Evolutionary conservation across 1,284 basidiomycete genomes (phyloP), one percentile per base, ranked within the genome.

Genomic region (Ustilago cynodontis): DNA sequence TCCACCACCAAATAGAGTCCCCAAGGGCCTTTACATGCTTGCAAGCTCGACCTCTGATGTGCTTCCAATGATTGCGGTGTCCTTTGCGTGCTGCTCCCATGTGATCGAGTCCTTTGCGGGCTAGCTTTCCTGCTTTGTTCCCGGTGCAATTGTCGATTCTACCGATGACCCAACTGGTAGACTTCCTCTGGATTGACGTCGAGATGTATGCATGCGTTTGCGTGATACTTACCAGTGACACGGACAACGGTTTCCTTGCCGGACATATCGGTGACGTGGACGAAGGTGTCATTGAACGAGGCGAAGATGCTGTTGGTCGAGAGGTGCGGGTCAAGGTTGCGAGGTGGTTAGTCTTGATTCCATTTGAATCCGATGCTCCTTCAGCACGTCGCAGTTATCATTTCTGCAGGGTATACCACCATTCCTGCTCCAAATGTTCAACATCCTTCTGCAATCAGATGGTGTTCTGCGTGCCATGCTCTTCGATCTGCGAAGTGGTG

Each of bases 221-320:
- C 9, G 50, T 56, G 53, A 66, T 33, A 89, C 90, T 82, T 75
- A 93, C 95, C 95, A 81, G 96, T 99, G 80, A 98, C 94, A 87
- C 96, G 94, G 85, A 93, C 93, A 89, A 99, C 94, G 86, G 96
- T 99, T 90, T 99, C 96, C 90, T 94, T 95, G 86, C 96, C 97
- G 49, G 95, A 95, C 73, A 98, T 90, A 93, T 99, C 97, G 87
- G 96, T 99, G 85, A 99, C 90, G 88, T 99, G 97, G 82, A 99
- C 96, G 88, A 99, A 99, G 80, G 97, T 99, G 88, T 99, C 96
- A 89, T 99, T 99, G 92, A 99, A 99, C 53, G 83, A 86, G 75
- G 84, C 85, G 78, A 84, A 84, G 77, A 83, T 82, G 82, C 81
- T 81, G 79, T 65, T 57, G 65, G 31, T 29, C 3, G 18, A 22